Conservation (phyloP, 305 asterid species). For the Andrographis paniculata region DNA sequence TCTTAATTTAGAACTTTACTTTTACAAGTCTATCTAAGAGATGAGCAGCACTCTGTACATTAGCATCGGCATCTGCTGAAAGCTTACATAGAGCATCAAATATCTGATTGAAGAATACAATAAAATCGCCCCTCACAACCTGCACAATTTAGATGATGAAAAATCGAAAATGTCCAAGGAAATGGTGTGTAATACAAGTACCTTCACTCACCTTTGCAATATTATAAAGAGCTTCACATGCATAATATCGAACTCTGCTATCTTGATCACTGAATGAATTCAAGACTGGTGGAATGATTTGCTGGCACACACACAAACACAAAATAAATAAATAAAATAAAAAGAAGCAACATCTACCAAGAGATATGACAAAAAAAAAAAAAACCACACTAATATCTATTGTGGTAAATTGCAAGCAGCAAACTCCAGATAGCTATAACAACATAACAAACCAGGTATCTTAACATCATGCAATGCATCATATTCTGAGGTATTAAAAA, state of each 20-base stretch:
- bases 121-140: slow-evolving; percentile 98
- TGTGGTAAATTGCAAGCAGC: slow-evolving; percentile 11
- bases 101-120: slow-evolving; percentile 92
- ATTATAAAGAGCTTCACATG: slow-evolving; percentile 96
- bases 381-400: slow-evolving; percentile 10
- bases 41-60: slow-evolving; percentile 99
- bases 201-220: slow-evolving; percentile 75
- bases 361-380: too few relatives aligned
- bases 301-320: slow-evolving; percentile 39
- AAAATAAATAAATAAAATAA: slow-evolving; percentile 21
- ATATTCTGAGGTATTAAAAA: not conserved
- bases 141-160: slow-evolving; percentile 35
- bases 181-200: slow-evolving; percentile 10
- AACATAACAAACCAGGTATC: not conserved
- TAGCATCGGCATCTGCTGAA: slow-evolving; percentile 94
- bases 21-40: slow-evolving; percentile 97
- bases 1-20: slow-evolving; percentile 26
- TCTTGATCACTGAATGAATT: slow-evolving; percentile 87
- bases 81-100: slow-evolving; percentile 95
- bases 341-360: slow-evolving; percentile 8
- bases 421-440: not conserved
- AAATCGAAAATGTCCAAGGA: slow-evolving; percentile 16
- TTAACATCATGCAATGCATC: slow-evolving; percentile 5
- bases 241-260: slow-evolving; percentile 96
- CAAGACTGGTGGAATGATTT: slow-evolving; percentile 91